Conservation (phyloP, 139 green algal genomes). For the Zygnema cylindricum region DNA sequence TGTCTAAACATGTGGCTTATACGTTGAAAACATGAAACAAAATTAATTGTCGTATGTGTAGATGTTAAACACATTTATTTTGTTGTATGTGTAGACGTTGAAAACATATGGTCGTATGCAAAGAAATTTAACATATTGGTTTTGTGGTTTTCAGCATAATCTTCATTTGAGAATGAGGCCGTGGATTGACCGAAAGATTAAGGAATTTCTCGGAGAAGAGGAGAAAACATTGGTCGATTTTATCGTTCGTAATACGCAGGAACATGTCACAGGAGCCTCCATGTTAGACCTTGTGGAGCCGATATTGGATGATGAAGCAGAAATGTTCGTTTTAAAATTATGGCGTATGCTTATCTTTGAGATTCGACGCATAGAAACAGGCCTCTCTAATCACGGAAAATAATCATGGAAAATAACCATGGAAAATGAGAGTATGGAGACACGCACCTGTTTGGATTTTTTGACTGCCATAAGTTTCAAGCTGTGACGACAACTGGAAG, state of each 20-base stretch:
- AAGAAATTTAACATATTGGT: too few species aligned
- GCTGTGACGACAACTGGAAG: too few species aligned
- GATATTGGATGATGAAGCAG: constrained; percentile 83
- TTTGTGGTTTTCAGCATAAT: too few species aligned
- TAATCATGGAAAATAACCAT: too few species aligned
- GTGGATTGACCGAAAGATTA: constrained; percentile 85
- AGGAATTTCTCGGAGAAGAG: constrained; percentile 75
- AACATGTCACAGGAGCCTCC: constrained; percentile 52
- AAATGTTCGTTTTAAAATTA: constrained; percentile 88
- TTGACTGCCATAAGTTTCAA: too few species aligned
- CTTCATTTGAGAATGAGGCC: constrained; percentile 42
- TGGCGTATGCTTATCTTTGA: constrained; percentile 92
- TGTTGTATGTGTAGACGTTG: too few species aligned
- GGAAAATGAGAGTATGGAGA: neutral
- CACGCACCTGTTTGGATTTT: too few species aligned
- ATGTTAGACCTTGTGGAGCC: constrained; percentile 75
- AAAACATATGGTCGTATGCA: too few species aligned
- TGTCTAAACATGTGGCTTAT: too few species aligned
- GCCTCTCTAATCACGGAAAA: constrained; percentile 42
- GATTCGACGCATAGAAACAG: constrained; percentile 43
- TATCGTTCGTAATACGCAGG: constrained; percentile 73
- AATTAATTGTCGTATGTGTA: too few species aligned
- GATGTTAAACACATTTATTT: too few species aligned
- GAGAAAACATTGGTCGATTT: constrained; percentile 76
- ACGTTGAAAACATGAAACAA: too few species aligned